A percentile compares a stretch with the other conserved stretches of the same genome.
These are phyloP conservation scores for Sporopachydermia lactativora DNA, from an alignment of 805 yeast species.

Conservation along the genomic window DNA sequence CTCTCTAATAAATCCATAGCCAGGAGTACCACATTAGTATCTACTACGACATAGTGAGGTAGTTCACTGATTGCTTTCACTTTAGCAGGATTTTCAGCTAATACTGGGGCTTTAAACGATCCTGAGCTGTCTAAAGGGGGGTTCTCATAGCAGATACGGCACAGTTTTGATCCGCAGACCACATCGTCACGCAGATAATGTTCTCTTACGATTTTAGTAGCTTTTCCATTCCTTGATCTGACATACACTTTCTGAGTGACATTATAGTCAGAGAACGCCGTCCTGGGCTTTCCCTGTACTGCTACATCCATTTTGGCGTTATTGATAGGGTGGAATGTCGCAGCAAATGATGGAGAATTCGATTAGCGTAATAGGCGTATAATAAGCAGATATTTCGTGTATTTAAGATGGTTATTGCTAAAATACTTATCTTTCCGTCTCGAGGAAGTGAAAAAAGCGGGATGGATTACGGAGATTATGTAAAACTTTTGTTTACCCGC, in stretches of 20 bases:
- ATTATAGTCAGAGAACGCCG: slow-evolving; percentile 19
- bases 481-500: too few species aligned
- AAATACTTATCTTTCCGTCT: too few species aligned
- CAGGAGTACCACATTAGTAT: slow-evolving; percentile 76
- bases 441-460: too few species aligned
- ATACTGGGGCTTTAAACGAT: slow-evolving; percentile 46
- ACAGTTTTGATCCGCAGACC: slow-evolving; percentile 71
- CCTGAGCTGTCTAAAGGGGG: slow-evolving; percentile 55
- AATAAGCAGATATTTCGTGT: too few species aligned
- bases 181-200: slow-evolving; percentile 88
- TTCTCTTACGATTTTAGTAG: slow-evolving; percentile 84
- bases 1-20: slow-evolving; percentile 86
- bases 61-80: slow-evolving; percentile 28
- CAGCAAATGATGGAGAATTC: too few species aligned
- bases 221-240: slow-evolving; percentile 78
- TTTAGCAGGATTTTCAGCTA: slow-evolving; percentile 45
- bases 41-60: slow-evolving; percentile 72
- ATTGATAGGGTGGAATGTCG: too few species aligned
- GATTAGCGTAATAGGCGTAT: too few species aligned
- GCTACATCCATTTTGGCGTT: too few species aligned
- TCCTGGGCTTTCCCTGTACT: slow-evolving; percentile 13
- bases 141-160: slow-evolving; percentile 43
- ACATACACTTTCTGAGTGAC: slow-evolving; percentile 87
- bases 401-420: too few species aligned
- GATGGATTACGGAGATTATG: too few species aligned